Evolutionary conservation across 139 green algal species (phyloP), one percentile per base, ranked within the genome.

Genomic region (Chlorella sp.): DNA sequence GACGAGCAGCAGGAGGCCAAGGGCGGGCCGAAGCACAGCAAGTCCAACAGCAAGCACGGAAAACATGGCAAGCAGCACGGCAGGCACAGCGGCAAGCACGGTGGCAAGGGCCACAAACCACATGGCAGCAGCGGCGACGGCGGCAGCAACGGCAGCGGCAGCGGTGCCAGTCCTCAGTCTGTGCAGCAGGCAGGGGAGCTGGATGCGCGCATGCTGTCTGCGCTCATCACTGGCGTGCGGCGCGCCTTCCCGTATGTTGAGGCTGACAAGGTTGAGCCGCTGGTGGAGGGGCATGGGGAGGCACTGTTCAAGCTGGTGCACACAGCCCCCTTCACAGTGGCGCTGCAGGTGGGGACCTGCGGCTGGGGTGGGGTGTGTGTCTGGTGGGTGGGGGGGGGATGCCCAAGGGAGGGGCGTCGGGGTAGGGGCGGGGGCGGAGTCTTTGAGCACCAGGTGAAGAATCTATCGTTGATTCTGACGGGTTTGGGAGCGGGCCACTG

Each of bases 241-340:
- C 87, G 94, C 20, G 94, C 94, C 17, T 97, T 98, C 77, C 94
- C 94, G 22, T 98, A 90, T 55, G 91, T 97, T 31, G 31, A 55
- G 1, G 10, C 51, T 14, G 60, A 74, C 0, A 55, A 78, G 22
- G 81, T 88, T 30, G 74, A 86, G 65, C 60, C 63, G 1, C 75
- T 91, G 55, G 63, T 87, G 2, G 75, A 85, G 65, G 5, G 50
- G 20, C 74, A 81, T 69, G 78, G 85, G 24, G 77, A 90, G 35
- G 69, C 85, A 31, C 85, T 98, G 27, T 98, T 98, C 89, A 79
- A 79, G n/a, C 87, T 97, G 35, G 85, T 92, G 30, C 94, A 98
- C 78, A 86, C 82, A 0, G 86, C 87, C 29, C 92, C 88, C 51
- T 88, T 98, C 67, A 87, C 85, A 1, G 86, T 94, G 10, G 82